phyloP scores from a whole-genome alignment of 805 yeast species.

The Phaffomyces antillensis region DNA sequence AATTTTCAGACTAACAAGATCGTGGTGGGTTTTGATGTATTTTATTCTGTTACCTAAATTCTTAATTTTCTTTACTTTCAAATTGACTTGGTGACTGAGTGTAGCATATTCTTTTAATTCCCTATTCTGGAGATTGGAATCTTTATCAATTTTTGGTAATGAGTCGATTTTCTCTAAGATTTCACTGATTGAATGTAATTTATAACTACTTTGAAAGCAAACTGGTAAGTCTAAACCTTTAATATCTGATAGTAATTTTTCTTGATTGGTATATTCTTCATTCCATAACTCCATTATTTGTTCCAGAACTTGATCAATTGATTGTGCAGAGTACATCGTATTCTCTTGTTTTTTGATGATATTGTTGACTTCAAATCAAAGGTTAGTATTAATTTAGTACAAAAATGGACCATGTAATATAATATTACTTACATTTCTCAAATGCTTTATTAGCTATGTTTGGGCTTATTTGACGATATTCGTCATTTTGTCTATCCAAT shows the following conservation, averaged over 20 bases:
- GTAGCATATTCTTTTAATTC: conserved; percentile 1
- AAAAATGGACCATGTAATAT: too few relatives aligned
- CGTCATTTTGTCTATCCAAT: too few relatives aligned
- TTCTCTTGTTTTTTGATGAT: conserved; percentile 6
- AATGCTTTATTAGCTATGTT: too few relatives aligned
- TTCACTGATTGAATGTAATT: conserved; percentile 14
- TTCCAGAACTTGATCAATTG: conserved; percentile 15
- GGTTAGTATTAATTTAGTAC: too few relatives aligned
- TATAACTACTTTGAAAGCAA: conserved; percentile 11
- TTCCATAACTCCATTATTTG: conserved; percentile 16
- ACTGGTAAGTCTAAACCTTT: conserved; percentile 11
- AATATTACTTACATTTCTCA: too few relatives aligned
- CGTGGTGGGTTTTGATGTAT: conserved; percentile 4
- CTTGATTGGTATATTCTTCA: conserved; percentile 3
- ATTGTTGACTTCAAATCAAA: conserved; percentile 8
- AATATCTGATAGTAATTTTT: conserved; percentile 3
- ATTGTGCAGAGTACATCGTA: conserved; percentile 15
- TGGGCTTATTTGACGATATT: too few relatives aligned
- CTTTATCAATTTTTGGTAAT: conserved; percentile 12
- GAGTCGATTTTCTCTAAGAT: conserved; percentile 11
- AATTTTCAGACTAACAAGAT: conserved; percentile 2
- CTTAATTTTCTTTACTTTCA: conserved; percentile 6
- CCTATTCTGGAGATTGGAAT: neutral
- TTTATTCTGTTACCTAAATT: conserved; percentile 6
- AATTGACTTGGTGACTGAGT: neutral